phyloP scores from a whole-genome alignment of 2,329 filamentous ascomycete species.

The Botrytis galanthina region DNA sequence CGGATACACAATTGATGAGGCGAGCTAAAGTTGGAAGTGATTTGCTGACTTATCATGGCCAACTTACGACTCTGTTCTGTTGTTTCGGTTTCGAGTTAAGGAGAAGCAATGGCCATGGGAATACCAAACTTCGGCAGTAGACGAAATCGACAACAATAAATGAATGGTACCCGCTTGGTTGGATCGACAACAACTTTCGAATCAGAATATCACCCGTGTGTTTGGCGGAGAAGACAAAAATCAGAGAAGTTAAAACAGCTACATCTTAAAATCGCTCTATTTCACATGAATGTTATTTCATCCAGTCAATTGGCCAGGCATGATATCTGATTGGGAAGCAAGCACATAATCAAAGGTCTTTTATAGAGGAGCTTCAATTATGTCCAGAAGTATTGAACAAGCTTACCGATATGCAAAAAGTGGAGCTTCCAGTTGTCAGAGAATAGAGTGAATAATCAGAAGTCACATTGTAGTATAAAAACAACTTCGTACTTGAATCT shows the following conservation, averaged over 20 bases:
- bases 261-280: background rate
- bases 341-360: background rate
- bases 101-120: background rate
- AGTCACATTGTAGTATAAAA: background rate
- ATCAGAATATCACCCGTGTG: background rate
- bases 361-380: background rate
- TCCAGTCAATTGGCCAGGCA: accelerated
- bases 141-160: background rate
- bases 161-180: background rate
- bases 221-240: background rate
- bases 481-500: background rate
- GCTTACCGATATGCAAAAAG: background rate
- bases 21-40: accelerated
- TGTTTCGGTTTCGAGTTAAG: accelerated
- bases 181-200: background rate
- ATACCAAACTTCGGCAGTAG: accelerated
- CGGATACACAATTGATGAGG: background rate
- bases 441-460: background rate
- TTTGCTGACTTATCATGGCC: background rate
- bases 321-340: background rate
- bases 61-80: background rate
- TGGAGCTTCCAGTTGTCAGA: background rate
- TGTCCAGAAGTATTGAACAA: background rate
- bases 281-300: background rate
- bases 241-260: background rate